Base-by-base conservation (phyloP, 208 protist genomes). In the Phytomonas sp. region DNA sequence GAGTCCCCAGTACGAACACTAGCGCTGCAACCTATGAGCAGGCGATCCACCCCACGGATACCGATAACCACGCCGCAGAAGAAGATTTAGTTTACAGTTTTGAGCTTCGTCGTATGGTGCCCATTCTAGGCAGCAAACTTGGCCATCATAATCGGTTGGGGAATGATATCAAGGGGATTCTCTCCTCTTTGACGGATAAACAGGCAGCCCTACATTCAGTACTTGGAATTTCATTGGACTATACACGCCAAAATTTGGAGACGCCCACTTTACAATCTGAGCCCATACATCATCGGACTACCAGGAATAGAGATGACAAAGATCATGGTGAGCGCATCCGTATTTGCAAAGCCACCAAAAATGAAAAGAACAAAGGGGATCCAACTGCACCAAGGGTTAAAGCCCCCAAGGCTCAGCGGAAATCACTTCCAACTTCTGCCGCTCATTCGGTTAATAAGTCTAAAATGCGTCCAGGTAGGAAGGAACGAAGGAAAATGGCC, bases 41-140 rank as follows among this genome's bases (percentile, higher is more conserved):
- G 26, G 23, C 45, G 23, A 56, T 8, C 60, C 29, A 64, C 5
- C 3, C 0, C 32, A 37, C 29, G 31, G 32, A 29, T 37, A 64
- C 5, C 11, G 60, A 32, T 64, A 37, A 19, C 1, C 60, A 37
- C 14, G 60, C 60, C 32, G 60, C 60, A 19, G 60, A 23, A 30
- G 60, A 7, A 19, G 71, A 68, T 30, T 31, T 45, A 66, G 83
- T 90, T 31, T 95, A 95, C 78, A 93, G 87, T 71, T 95, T 95
- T 65, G 90, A 95, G 68, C 79, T 95, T n/a, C 86, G 90, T 23
- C 85, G 90, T 66, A 95, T 95, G 90, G 76, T 84, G 2, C 90
- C 90, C 29, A 75, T 95, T 26, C 63, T 88, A 29, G 67, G 69
- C 23, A 67, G 23, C 14, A 30, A 36, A 2, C 32, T 29, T 6